Conservation (phyloP, 1,284 basidiomycete genomes). For the Omphalotus olearius region DNA sequence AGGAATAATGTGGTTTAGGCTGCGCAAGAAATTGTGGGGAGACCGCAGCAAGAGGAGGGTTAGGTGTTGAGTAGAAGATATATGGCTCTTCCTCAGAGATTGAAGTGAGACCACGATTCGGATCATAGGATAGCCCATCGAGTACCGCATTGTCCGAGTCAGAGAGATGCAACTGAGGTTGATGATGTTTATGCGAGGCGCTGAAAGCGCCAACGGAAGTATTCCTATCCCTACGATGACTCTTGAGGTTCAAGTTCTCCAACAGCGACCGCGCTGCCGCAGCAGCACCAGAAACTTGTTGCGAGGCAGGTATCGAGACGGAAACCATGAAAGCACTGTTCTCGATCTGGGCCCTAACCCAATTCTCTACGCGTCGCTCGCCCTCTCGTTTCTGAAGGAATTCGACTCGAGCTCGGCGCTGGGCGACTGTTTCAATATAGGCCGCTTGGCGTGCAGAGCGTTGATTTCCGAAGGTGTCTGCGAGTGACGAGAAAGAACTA, state of each 20-base stretch:
- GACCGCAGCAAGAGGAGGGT: too few species aligned
- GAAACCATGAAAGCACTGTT: constrained; percentile 5
- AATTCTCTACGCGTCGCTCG: constrained; percentile 2
- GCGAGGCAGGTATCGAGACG: background rate
- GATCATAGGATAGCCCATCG: constrained; percentile 3
- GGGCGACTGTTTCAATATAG: constrained; percentile 1
- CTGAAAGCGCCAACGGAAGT: background rate
- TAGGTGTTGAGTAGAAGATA: constrained; percentile 6
- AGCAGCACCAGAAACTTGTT: too few species aligned
- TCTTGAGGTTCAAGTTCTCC: background rate
- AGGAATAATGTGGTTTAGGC: background rate
- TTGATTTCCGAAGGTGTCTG: background rate
- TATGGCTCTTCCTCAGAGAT: constrained; percentile 3
- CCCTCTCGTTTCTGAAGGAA: constrained; percentile 1
- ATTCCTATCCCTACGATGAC: background rate
- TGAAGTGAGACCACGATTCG: constrained; percentile 1
- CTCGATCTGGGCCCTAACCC: constrained; percentile 5
- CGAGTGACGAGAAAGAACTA: background rate
- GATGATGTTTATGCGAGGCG: too few species aligned
- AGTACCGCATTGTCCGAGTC: background rate
- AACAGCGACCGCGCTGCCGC: too few species aligned
- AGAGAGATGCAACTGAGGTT: too few species aligned
- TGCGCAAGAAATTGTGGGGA: too few species aligned
- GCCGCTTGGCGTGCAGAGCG: background rate
- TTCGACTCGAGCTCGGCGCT: constrained; percentile 6